A percentile compares a stretch with the other conserved stretches of the same genome.
These are phyloP conservation scores for Fagus crenata DNA, from an alignment of 306 rosid species.

Conservation along the genomic window DNA sequence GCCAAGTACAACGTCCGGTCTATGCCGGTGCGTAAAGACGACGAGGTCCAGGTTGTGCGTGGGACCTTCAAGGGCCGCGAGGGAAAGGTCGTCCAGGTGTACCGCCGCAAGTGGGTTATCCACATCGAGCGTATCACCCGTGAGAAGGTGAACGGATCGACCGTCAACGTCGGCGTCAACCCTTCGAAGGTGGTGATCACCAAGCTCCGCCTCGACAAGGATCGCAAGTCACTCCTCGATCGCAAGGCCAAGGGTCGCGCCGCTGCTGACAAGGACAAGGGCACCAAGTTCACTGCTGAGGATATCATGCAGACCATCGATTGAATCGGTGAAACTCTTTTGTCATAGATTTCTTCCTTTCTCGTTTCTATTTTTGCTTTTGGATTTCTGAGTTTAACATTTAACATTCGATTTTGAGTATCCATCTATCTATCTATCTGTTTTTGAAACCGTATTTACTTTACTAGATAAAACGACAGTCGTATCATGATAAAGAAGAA, in stretches of 20 bases:
- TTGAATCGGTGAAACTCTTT: constrained; percentile 26
- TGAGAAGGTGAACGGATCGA: constrained; percentile 92
- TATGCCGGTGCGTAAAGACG: constrained; percentile 82
- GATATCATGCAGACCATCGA: constrained; percentile 88
- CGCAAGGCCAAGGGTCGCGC: constrained; percentile 96
- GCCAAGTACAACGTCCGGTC: constrained; percentile 87
- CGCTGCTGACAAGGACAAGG: constrained; percentile 96
- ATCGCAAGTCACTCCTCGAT: constrained; percentile 74
- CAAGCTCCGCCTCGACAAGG: constrained; percentile 83
- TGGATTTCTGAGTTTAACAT: too few species aligned
- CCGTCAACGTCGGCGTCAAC: constrained; percentile 86
- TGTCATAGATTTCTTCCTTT: too few species aligned
- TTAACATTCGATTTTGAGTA: too few species aligned
- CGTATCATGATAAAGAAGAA: too few species aligned
- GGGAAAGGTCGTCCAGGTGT: constrained; percentile 84
- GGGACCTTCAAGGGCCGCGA: constrained; percentile 91
- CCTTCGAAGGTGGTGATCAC: constrained; percentile 78
- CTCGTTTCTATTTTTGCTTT: too few species aligned
- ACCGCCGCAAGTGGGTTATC: constrained; percentile 90
- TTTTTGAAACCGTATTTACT: too few species aligned
- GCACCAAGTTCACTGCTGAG: constrained; percentile 87
- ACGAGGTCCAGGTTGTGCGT: constrained; percentile 81
- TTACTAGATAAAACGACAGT: too few species aligned
- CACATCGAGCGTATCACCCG: constrained; percentile 88
- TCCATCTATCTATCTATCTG: too few species aligned